Evolutionary conservation across 805 yeast genomes (phyloP), one percentile per base, ranked within the genome.

Genomic region (Kodamaea fukazawae): DNA sequence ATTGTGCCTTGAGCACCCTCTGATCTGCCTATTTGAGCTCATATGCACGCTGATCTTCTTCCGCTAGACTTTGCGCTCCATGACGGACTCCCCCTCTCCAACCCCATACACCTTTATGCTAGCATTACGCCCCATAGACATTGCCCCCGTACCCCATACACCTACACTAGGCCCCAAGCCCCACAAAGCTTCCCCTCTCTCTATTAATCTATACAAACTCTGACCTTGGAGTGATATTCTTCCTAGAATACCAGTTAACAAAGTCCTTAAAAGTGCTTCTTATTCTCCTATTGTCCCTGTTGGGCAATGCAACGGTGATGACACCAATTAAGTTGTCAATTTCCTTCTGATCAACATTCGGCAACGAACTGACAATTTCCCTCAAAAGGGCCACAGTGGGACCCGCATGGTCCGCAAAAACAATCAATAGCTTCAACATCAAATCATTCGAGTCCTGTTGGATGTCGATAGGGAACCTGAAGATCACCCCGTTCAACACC

Each of bases 221-320:
- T 8, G 55, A 41, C 43, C 68, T 50, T 22, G 61, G 61, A 7
- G 46, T 72, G 15, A 86, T 75, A 51, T 86, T 84, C 57, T 87
- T 83, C 50, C 96, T 70, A 23, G 82, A 65, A 61, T 87, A 89
- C 93, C 96, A 86, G 40, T 73, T 78, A 29, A 86, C 78, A 56
- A 90, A 91, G 55, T 84, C 91, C 52, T 80, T 77, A 39, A 90
- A 66, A 32, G 85, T 73, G 3, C 79, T 68, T 51, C 96, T 76
- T 17, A 87, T 79, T 47, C 86, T 76, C 57, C 91, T 76, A 58
- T 71, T 80, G 60, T 88, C 90, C 51, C 78, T 81, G 16, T 81
- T 78, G 27, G 71, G 73, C 36, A 86, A 65, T 0, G 93, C 84
- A 10, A 64, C 67, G n/a, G 70, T 71, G 4, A 83, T 69, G 2